Base-by-base conservation (phyloP, 805 yeast genomes). In the Debaryomyces castellii region DNA sequence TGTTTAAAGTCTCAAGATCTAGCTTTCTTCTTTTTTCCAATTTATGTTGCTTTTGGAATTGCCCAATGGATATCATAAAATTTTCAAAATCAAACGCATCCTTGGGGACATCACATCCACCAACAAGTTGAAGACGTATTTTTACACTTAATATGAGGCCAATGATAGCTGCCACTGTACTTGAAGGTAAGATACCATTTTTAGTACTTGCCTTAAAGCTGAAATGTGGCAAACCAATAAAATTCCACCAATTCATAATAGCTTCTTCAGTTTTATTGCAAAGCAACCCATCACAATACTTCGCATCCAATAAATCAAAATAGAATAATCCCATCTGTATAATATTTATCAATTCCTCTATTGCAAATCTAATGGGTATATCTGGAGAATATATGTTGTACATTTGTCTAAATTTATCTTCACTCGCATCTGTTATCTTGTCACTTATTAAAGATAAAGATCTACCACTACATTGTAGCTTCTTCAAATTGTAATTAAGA, bases 381-480 rank as follows among this genome's bases (percentile, higher is more conserved):
- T 57, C 54, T n/a, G 55, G 58, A 47, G 62, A 66, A 11, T 77
- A 76, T 1, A 87, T 78, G 53, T 78, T 80, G 67, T 82, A 92
- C 57, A 86, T 71, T 49, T 87, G 86, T 27, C 87, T 69, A 60
- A 92, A 91, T 58, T 90, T 92, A 53, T 87, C 91, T 51, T 82
- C 87, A 6, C 84, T 79, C 0, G 96, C 87, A 54, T 82, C 88
- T 0, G 95, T 70, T 0, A 96, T 89, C 24, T 73, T 73, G 11
- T 64, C 65, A n/a, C 83, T 74, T 10, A 87, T 72, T 27, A 89
- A 66, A 39, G 90, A 73, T 0, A 90, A 85, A 0, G 96, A 82
- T 48, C 99, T 73, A 8, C 97, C 95, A 43, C 89, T 86, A 64
- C 98, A 92, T 18, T 83, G 82, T 43, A 90, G 62, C 54, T 88